Conservation (phyloP, 352 stramenopile species). For the Phytophthora macrochlamydospora region DNA sequence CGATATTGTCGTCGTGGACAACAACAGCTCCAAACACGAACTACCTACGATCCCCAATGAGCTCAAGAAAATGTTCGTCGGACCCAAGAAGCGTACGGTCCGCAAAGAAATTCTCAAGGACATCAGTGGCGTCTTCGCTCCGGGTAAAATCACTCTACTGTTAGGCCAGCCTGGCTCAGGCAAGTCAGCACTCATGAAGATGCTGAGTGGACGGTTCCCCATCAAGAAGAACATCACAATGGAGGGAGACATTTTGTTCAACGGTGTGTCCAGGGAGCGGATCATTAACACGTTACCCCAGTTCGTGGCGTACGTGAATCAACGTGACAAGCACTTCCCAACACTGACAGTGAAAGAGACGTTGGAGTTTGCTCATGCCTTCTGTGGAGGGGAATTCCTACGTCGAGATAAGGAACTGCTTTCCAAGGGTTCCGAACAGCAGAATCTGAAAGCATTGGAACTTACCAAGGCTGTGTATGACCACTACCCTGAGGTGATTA, state of each 20-base stretch:
- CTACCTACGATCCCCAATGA: constrained; percentile 27
- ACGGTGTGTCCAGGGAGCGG: too few species aligned
- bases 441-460: neutral
- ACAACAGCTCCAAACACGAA: constrained; percentile 15
- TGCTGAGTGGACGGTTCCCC: too few species aligned
- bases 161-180: too few species aligned
- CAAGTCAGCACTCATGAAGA: too few species aligned
- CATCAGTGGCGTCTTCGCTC: constrained; percentile 35
- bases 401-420: neutral
- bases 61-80: constrained; percentile 33
- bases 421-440: neutral
- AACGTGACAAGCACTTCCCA: too few species aligned
- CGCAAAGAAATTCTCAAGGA: constrained; percentile 45
- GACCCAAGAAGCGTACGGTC: constrained; percentile 30
- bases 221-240: too few species aligned
- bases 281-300: too few species aligned
- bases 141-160: constrained; percentile 23
- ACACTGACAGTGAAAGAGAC: too few species aligned
- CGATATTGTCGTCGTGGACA: constrained; percentile 21
- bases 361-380: too few species aligned
- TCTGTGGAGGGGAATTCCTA: neutral
- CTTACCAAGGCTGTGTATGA: neutral
- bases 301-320: too few species aligned
- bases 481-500: neutral
- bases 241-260: too few species aligned